Evolutionary conservation across 148 eudicot species (phyloP).

Genomic region (Rhododendron molle): DNA sequence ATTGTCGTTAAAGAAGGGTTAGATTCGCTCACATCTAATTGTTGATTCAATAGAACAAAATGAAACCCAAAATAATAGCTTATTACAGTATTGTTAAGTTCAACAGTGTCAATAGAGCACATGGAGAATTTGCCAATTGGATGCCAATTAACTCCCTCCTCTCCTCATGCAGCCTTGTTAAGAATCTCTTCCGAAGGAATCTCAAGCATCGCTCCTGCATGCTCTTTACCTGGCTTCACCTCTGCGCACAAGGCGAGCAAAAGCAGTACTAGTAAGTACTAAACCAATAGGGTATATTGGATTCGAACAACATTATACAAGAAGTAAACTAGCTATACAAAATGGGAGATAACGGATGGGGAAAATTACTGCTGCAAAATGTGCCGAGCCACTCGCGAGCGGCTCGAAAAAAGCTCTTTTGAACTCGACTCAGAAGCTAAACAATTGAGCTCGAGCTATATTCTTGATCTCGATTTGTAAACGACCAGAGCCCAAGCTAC

Average conservation of each 20-base stretch:
- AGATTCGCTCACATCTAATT: neutral
- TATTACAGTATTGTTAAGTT: neutral
- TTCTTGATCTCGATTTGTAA: neutral
- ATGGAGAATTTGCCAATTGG: neutral
- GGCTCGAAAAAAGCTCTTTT: neutral
- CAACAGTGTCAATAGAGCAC: neutral
- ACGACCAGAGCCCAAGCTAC: neutral
- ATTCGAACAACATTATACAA: neutral
- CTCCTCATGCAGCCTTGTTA: slow-evolving; percentile 31
- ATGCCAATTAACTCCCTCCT: neutral
- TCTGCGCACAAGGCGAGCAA: slow-evolving; percentile 32
- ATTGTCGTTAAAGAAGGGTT: neutral
- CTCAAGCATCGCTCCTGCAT: slow-evolving; percentile 76
- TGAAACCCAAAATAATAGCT: neutral
- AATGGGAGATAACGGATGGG: neutral
- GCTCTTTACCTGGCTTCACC: slow-evolving; percentile 61
- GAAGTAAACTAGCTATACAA: neutral
- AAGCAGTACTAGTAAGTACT: neutral
- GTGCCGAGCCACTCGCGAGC: neutral
- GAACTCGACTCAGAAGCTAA: neutral
- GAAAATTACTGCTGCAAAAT: neutral
- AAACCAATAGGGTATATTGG: neutral
- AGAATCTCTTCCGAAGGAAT: slow-evolving; percentile 67
- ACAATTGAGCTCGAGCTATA: neutral
- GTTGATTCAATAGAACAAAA: neutral